A percentile compares a stretch with the other conserved stretches of the same genome.
Evolutionary conservation across 1,139 yeast species (phyloP).

Genomic region (Kluyveromyces marxianus): DNA sequence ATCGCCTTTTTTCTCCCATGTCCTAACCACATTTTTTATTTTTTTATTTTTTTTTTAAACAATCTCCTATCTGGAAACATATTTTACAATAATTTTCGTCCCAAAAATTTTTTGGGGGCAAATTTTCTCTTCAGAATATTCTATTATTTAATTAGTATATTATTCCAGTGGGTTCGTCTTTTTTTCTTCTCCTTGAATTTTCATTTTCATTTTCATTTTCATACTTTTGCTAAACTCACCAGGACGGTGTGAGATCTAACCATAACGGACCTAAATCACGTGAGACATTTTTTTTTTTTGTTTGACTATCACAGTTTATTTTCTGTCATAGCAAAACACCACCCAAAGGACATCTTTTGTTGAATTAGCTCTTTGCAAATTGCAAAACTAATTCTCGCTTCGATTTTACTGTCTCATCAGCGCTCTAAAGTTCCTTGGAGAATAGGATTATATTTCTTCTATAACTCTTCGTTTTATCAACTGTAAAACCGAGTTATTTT

Average conservation of each 20-base stretch:
- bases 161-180: neutral
- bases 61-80: neutral
- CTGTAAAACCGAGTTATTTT: too few relatives aligned
- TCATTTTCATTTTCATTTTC: neutral
- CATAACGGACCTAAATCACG: conserved; percentile 3
- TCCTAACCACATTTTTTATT: conserved; percentile 17
- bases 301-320: neutral
- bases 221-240: neutral
- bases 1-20: conserved; percentile 17
- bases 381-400: too few relatives aligned
- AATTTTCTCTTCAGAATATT: neutral
- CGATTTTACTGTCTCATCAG: too few relatives aligned
- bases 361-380: too few relatives aligned
- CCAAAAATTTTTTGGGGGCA: neutral
- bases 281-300: neutral
- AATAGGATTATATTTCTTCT: too few relatives aligned
- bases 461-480: too few relatives aligned
- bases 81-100: neutral
- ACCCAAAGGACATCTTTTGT: too few relatives aligned
- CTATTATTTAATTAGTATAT: neutral
- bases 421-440: too few relatives aligned
- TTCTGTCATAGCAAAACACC: neutral
- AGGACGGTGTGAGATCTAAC: neutral
- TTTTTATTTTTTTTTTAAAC: conserved; percentile 2
- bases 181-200: neutral